Evolutionary conservation across 495 filamentous ascomycete species (phyloP), one percentile per base, ranked within the genome.

Genomic region (Neurospora sp.): DNA sequence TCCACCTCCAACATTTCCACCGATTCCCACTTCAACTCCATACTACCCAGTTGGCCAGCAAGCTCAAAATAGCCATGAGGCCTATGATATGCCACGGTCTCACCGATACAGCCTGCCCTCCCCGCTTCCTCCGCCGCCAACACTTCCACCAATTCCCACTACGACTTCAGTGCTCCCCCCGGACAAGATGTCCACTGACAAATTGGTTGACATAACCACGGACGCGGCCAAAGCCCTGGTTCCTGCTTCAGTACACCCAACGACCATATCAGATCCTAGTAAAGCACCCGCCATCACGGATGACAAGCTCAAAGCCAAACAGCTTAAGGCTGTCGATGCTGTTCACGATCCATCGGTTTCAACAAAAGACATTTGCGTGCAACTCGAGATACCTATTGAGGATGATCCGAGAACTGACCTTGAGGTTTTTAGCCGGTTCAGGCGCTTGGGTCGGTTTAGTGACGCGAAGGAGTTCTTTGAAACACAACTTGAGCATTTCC

Each of bases 401-500:
- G 76, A 78, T 17, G 76, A 79, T 39, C 74, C 43, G 62, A 40
- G 72, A 28, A n/a, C 21, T 1, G 76, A 78, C 19, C 43, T 78
- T 3, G 77, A 79, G 28, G 74, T 66, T 1, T 75, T 79, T 37
- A 75, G 73, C n/a, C 74, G 76, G 8, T 73, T 79, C 13, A 72
- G 54, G 54, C 73, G 77, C n/a, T 45, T 79, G 6, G 77, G 77
- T 13, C 75, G 72, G 7, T 75, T 78, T 37, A 71, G 69, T 19
- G 71, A 79, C 2, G 77, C 77, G 11, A 72, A 76, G 36, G 43
- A 74, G 24, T 69, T 74, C 24, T 79, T 74, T 31, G 19, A 28
- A 28, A 21, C 24, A 11, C 69, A 39, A 19, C 73, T 79, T 5
- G 70, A 70, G 4, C 40, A 75, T 19, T 39, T 71, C 36, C 36